Evolutionary conservation across 108 stramenopile species (phyloP).

Genomic region (Discostella stelligeroides): DNA sequence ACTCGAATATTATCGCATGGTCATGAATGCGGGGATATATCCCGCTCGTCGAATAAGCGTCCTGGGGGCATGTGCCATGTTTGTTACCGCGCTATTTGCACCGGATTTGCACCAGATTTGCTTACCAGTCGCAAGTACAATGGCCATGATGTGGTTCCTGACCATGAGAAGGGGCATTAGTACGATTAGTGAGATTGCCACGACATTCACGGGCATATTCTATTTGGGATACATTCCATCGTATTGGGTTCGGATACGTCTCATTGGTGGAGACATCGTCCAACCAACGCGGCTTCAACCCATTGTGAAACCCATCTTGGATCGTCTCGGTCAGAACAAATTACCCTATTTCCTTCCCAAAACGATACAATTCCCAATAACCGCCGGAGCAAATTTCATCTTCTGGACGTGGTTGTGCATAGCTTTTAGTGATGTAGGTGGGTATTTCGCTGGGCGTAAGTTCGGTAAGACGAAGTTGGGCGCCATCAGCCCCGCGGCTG

Average conservation of each 20-base stretch:
- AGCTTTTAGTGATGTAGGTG: constrained; percentile 93
- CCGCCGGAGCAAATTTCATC: constrained; percentile 88
- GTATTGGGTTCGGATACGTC: constrained; percentile 73
- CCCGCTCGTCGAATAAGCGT: constrained; percentile 92
- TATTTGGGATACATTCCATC: constrained; percentile 80
- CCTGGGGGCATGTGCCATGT: constrained; percentile 84
- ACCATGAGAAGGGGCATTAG: constrained; percentile 74
- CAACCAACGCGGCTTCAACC: constrained; percentile 72
- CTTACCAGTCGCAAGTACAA: constrained; percentile 72
- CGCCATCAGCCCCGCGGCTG: constrained; percentile 82
- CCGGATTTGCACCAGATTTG: constrained; percentile 84
- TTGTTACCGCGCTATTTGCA: constrained; percentile 80
- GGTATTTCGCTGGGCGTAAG: constrained; percentile 88
- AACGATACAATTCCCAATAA: constrained; percentile 76
- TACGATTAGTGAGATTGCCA: constrained; percentile 92
- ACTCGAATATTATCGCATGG: constrained; percentile 97
- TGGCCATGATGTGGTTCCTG: constrained; percentile 93
- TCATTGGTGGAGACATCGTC: constrained; percentile 54
- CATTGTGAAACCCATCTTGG: constrained; percentile 60
- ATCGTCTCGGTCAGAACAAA: constrained; percentile 53
- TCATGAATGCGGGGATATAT: constrained; percentile 89
- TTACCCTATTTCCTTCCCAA: constrained; percentile 66
- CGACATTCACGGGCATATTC: constrained; percentile 97
- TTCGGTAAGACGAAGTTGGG: constrained; percentile 88
- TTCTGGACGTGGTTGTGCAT: constrained; percentile 96